phyloP scores from a whole-genome alignment of 768 basidiomycete species.

The Baorangia bicolor region DNA sequence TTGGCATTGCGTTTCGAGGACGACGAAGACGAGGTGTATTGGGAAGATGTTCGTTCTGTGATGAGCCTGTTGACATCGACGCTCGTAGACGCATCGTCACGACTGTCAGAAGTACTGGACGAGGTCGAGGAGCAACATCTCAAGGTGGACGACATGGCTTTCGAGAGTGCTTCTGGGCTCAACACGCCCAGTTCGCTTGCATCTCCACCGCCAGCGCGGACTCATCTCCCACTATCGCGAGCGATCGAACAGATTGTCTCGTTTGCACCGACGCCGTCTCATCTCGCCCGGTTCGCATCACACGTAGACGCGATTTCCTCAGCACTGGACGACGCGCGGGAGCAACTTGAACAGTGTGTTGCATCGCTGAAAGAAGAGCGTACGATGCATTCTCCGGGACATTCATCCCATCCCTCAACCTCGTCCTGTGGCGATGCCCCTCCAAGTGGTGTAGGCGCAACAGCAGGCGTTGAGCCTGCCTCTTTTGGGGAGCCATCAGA shows the following conservation, averaged over 20 bases:
- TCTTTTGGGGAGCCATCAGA: constrained; percentile 25
- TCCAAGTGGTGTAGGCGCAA: neutral
- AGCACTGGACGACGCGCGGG: constrained; percentile 70
- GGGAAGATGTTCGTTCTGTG: constrained; percentile 81
- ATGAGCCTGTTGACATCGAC: constrained; percentile 68
- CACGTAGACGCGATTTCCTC: constrained; percentile 71
- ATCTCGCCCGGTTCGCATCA: constrained; percentile 64
- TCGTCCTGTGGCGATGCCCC: constrained; percentile 14
- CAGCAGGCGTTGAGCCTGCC: neutral
- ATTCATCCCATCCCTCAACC: constrained; percentile 22
- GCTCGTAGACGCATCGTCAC: constrained; percentile 60
- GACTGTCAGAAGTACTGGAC: constrained; percentile 63
- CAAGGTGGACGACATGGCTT: constrained; percentile 47
- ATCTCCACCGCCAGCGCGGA: constrained; percentile 16
- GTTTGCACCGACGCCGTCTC: constrained; percentile 75
- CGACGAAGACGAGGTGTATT: constrained; percentile 73
- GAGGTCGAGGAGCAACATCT: constrained; percentile 53
- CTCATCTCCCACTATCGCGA: constrained; percentile 13
- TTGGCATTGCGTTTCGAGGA: constrained; percentile 76
- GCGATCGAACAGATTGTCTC: constrained; percentile 32
- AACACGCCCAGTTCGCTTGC: constrained; percentile 16
- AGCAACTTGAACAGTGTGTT: constrained; percentile 64
- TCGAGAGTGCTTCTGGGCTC: constrained; percentile 12
- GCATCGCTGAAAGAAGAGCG: constrained; percentile 47
- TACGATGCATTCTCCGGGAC: constrained; percentile 11